Base-by-base conservation (phyloP, 495 filamentous ascomycete species). In the Lasiosphaeria ovina region DNA sequence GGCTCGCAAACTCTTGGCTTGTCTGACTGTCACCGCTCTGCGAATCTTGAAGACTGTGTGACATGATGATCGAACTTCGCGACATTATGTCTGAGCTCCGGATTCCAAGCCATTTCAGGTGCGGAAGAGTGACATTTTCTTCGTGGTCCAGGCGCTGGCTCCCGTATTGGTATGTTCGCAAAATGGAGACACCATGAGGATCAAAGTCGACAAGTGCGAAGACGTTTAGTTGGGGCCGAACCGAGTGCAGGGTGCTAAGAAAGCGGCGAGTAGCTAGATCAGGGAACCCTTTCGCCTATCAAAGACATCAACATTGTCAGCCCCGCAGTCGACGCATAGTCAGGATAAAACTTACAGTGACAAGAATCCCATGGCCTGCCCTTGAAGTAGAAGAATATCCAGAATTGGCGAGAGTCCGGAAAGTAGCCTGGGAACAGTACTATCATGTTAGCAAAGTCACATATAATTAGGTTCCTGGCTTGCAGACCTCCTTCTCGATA, bases 401-500 rank as follows among this genome's bases (percentile, higher is more conserved):
- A 12, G 68, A 65, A 9, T 68, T 66, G 11, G 64, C 69, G 35
- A 73, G 62, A 2, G 67, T 66, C 73, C 89, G 87, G 66, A 96
- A 97, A 0, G 90, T 88, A 14, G 92, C 90, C 91, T 93, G 53
- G 35, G 17, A 55, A 6, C 8, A 48, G 16, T 2, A 4, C 16
- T 47, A n/a, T 14, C 44, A 14, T 50, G 48, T 71, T n/a, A 73
- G 63, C 49, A 31, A 24, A 17, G 34, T 60, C 12, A 34, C 34
- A 3, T 17, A 31, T 35, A n/a, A 3, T 17, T 14, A 5, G 44
- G 24, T 6, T 8, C 3, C 24, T 11, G 17, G 3, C 14, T 3
- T n/a, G 35, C 68, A 48, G 68, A 89, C 92, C 79, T 98, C 94
- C 77, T 98, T 98, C 70, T 98, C 94, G 38, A 98, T 82, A 0